Conservation (phyloP, 805 yeast genomes). For the Pichia manshurica region DNA sequence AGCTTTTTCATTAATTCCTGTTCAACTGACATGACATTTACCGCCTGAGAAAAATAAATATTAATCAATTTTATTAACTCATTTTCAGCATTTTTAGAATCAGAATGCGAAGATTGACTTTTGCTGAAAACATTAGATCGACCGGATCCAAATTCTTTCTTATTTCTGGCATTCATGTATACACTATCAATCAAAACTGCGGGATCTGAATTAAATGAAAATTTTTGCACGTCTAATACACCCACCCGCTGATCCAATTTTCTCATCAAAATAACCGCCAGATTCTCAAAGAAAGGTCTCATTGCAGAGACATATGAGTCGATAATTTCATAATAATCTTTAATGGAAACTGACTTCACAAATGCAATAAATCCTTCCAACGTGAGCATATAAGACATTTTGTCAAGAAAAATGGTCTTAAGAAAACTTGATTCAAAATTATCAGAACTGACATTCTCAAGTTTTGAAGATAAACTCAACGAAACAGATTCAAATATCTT, state of each 20-base stretch:
- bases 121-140: slow-evolving; percentile 20
- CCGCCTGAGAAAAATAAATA: slow-evolving; percentile 11
- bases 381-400: slow-evolving; percentile 37
- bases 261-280: slow-evolving; percentile 20
- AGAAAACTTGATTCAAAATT: slow-evolving; percentile 14
- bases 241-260: slow-evolving; percentile 14
- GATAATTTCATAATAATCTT: slow-evolving; percentile 40
- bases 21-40: slow-evolving; percentile 28
- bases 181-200: slow-evolving; percentile 17
- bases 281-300: slow-evolving; percentile 24
- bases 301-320: slow-evolving; percentile 33
- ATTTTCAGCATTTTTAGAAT: too few species aligned
- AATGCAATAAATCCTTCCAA: slow-evolving; percentile 49
- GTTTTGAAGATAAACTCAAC: slow-evolving; percentile 27
- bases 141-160: slow-evolving; percentile 8
- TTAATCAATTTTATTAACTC: slow-evolving; percentile 9
- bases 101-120: too few species aligned
- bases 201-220: slow-evolving; percentile 22
- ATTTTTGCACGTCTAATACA: slow-evolving; percentile 1
- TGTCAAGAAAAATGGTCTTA: slow-evolving; percentile 18
- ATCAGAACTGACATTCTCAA: slow-evolving; percentile 15
- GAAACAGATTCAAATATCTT: slow-evolving; percentile 26
- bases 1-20: slow-evolving; percentile 44
- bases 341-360: slow-evolving; percentile 50
- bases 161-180: slow-evolving; percentile 11